Percentiles rank a stretch among this genome's conserved stretches.
phyloP scores from a whole-genome alignment of 768 basidiomycete genomes.

The Tricholoma matsutake region DNA sequence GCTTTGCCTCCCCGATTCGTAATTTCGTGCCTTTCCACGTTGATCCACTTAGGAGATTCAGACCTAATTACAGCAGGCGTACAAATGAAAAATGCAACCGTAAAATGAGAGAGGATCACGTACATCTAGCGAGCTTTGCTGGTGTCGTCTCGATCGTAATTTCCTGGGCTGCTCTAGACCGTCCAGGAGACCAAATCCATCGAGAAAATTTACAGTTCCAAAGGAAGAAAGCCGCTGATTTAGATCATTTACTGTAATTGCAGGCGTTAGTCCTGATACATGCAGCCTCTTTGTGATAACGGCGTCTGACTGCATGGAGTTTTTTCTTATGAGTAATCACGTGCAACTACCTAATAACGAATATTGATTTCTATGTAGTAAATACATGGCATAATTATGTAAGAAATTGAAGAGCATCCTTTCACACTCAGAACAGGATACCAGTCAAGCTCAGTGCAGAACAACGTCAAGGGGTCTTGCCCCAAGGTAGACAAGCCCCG shows the following conservation, averaged over 20 bases:
- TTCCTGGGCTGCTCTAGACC: constrained; percentile 64
- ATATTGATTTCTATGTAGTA: too few relatives aligned
- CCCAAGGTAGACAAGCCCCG: too few relatives aligned
- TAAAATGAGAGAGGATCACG: constrained; percentile 17
- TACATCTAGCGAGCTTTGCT: constrained; percentile 63
- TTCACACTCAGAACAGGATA: too few relatives aligned
- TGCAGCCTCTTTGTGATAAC: too few relatives aligned
- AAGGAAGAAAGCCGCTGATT: constrained; percentile 57
- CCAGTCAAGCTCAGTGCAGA: too few relatives aligned
- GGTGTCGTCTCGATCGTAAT: constrained; percentile 66
- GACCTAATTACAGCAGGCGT: constrained; percentile 40
- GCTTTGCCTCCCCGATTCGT: constrained; percentile 80
- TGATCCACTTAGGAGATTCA: constrained; percentile 74
- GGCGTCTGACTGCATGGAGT: too few relatives aligned
- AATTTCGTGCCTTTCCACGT: constrained; percentile 89
- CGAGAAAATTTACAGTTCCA: constrained; percentile 63
- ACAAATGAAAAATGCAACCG: background rate
- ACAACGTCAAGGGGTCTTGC: too few relatives aligned
- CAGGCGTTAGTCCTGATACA: constrained; percentile 25
- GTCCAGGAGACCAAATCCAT: constrained; percentile 66
- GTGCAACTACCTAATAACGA: too few relatives aligned
- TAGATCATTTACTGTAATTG: constrained; percentile 56
- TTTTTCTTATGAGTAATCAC: too few relatives aligned
- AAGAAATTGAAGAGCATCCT: too few relatives aligned
- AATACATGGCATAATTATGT: too few relatives aligned